These are phyloP conservation scores for Suillus clintonianus DNA, from an alignment of 768 basidiomycete genomes.

Conservation along the genomic window DNA sequence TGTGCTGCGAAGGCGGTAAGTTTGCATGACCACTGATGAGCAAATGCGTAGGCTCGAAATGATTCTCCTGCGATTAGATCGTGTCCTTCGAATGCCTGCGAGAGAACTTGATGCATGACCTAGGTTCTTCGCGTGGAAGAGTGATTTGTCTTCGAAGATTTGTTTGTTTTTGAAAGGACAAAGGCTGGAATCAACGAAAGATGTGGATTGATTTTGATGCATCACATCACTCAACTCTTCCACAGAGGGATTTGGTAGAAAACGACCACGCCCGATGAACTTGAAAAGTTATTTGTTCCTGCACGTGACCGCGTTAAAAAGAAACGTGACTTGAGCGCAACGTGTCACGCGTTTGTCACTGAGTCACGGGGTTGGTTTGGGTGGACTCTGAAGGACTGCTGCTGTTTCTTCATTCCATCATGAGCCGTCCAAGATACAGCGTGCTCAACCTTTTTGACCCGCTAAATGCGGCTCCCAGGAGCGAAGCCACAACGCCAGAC, in stretches of 20 bases:
- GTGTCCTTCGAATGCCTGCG: not conserved
- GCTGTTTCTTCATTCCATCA: slow-evolving; percentile 1
- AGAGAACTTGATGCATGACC: not conserved
- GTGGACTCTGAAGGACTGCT: not conserved
- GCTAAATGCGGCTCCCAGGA: slow-evolving; percentile 25
- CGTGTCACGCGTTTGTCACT: slow-evolving; percentile 1
- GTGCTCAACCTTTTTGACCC: slow-evolving; percentile 36
- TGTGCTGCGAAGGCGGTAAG: not conserved
- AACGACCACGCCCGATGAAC: too few species aligned
- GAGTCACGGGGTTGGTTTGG: not conserved
- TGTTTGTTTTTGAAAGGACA: not conserved
- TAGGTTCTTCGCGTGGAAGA: not conserved
- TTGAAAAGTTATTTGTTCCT: not conserved
- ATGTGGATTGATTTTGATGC: not conserved
- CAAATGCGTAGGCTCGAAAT: not conserved
- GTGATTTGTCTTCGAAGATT: not conserved
- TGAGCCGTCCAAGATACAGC: slow-evolving; percentile 29
- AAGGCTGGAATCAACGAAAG: not conserved
- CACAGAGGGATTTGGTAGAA: too few species aligned
- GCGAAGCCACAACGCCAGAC: slow-evolving; percentile 28
- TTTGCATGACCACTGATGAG: not conserved
- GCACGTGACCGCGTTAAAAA: not conserved
- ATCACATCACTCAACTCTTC: not conserved
- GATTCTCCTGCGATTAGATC: not conserved
- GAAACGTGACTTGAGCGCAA: not conserved